Base-by-base conservation (phyloP, 2,329 filamentous ascomycete genomes). In the Fusarium sp. region DNA sequence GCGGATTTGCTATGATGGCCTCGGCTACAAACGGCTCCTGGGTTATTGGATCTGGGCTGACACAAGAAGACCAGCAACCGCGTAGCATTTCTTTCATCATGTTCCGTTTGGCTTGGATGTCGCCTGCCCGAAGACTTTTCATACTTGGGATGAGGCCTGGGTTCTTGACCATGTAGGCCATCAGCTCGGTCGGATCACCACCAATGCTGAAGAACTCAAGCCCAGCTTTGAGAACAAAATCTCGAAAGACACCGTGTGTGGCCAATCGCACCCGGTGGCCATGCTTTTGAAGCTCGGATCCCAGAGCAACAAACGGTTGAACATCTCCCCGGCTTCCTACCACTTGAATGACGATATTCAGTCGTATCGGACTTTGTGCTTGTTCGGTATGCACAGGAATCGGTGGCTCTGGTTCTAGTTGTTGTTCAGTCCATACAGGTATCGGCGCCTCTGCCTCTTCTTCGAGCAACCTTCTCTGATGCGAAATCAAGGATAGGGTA, bases 291-390 rank as follows among this genome's bases (percentile, higher is more conserved):
- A 94, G 77, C 1, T 90, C 84, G 75, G 27, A 88, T 14, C 89
- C 91, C 45, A 94, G 84, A 65, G 88, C 88, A 17, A 95, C 77
- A 64, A 94, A 95, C 0, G 92, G 92, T 72, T 94, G 91, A 5
- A 91, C 89, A 70, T 95, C 91, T n/a, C 91, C 91, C 41, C 91
- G 83, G 11, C 87, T 91, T 2, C 92, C 91, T 65, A 94, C 92
- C 6, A 94, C 90, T 84, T 93, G 92, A 61, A 94, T 89, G 18
- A 93, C 91, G 50, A 94, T 90, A 76, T 93, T 94, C 7, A 29
- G 27, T 5, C 9, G 25, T 25, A 25, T 25, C n/a, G n/a, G n/a
- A n/a, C n/a, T n/a, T n/a, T n/a, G n/a, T n/a, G n/a, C n/a, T n/a
- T n/a, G n/a, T n/a, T n/a, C n/a, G n/a, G n/a, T n/a, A n/a, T n/a